Base-by-base conservation (phyloP, 2,329 filamentous ascomycete genomes). In the Aureobasidium pullulans region DNA sequence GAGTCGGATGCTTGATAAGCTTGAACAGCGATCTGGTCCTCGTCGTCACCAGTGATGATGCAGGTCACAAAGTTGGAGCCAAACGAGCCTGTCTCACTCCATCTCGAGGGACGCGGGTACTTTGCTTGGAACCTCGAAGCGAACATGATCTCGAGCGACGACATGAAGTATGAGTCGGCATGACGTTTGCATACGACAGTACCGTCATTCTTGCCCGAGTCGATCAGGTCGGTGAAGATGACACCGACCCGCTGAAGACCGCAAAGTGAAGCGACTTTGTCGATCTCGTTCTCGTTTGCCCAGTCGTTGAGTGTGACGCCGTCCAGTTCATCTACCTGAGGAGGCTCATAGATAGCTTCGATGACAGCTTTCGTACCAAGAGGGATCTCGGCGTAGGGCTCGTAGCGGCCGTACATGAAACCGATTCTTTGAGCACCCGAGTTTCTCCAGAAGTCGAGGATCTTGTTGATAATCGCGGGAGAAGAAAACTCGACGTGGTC, bases 11-110 rank as follows among this genome's bases (percentile, higher is more conserved):
- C 92, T 73, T 99, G 94, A 69, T 97, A 99, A 0, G 92, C 86
- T 4, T 90, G 89, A 62, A 99, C 89, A 16, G 86, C 82, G 65
- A 99, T 97, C 63, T 91, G 86, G 59, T 92, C 90, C 50, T 89
- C 80, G 64, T 94, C 89, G 67, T 97, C 93, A 48, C 93, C 93
- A n/a, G 90, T 93, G 62, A 99, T 82, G 44, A 99, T 85, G 72
- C 94, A 99, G 0, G 94, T 97, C 49, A 99, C 92, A 71, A 97
- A 97, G 70, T 95, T 94, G 50, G 93, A 97, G 16, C 94, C 94
- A 69, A 96, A 99, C 59, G 83, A 83, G 47, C 93, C 94, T 2
- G 89, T 95, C 68, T 96, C 92, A 71, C 93, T 96, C 93, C 94
- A 99, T 73, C 96, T 97, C 8, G 90, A 94, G 16, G 90, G 80